phyloP scores from a whole-genome alignment of 139 green algal genomes.

The Astrephomene gubernaculifera region DNA sequence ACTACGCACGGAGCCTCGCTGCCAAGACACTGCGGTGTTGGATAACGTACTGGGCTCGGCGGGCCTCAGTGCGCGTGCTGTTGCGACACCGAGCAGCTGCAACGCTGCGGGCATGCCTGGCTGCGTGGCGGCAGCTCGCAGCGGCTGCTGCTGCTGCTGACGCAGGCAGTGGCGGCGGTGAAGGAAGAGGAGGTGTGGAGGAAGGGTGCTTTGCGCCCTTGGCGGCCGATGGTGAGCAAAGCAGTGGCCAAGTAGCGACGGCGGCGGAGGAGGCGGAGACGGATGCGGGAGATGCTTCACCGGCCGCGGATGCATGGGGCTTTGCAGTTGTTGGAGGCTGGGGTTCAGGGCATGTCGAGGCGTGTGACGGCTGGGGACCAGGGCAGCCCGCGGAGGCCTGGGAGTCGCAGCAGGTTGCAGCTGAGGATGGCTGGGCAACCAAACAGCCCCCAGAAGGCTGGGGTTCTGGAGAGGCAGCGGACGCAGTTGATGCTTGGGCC shows the following conservation, averaged over 20 bases:
- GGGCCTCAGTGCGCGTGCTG: conserved; percentile 22
- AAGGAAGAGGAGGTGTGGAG: no score
- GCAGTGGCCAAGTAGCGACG: neutral
- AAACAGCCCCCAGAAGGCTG: neutral
- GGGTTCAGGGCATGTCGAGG: no score
- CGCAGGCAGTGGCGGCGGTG: no score
- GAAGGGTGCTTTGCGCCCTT: no score
- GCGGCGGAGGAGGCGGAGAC: neutral
- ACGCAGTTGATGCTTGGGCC: no score
- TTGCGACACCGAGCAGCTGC: neutral
- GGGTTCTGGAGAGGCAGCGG: neutral
- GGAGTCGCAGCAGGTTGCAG: neutral
- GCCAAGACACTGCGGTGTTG: neutral
- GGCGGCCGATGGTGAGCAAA: no score
- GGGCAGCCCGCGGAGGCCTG: no score
- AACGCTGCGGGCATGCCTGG: neutral
- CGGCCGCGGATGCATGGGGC: neutral
- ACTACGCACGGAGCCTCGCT: neutral
- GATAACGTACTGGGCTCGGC: conserved; percentile 18
- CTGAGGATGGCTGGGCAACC: neutral
- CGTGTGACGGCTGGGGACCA: neutral
- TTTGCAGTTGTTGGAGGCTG: neutral
- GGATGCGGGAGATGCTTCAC: neutral
- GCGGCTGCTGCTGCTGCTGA: neutral
- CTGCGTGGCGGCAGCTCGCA: neutral